phyloP scores from a whole-genome alignment of 768 basidiomycete genomes.

The Podaxis mareebaensis region DNA sequence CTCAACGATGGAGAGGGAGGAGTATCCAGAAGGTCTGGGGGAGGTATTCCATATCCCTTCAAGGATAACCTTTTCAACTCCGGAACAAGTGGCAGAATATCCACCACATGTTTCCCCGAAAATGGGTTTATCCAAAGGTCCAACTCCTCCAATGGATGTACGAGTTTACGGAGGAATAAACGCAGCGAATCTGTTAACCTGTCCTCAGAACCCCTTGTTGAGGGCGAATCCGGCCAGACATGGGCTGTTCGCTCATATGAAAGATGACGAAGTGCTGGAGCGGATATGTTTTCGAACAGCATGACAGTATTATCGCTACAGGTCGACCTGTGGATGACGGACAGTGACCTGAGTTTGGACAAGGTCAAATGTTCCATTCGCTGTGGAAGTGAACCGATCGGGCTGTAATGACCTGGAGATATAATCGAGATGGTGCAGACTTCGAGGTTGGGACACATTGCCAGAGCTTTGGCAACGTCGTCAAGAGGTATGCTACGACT shows the following conservation, averaged over 20 bases:
- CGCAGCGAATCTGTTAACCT: neutral
- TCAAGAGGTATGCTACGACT: neutral
- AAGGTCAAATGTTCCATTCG: neutral
- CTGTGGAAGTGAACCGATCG: neutral
- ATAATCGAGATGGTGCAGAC: neutral
- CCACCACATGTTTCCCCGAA: neutral
- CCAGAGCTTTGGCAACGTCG: neutral
- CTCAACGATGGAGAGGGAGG: neutral
- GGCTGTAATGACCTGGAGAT: neutral
- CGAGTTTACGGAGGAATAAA: neutral
- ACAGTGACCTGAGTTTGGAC: neutral
- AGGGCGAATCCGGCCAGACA: neutral
- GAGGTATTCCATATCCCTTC: neutral
- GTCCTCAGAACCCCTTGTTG: neutral
- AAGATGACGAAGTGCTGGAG: conserved; percentile 7
- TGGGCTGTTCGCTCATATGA: neutral
- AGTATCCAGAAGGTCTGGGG: neutral
- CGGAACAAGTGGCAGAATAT: neutral
- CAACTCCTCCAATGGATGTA: conserved; percentile 3
- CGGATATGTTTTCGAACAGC: neutral
- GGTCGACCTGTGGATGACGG: neutral
- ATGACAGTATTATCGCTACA: neutral
- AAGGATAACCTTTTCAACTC: conserved; percentile 10
- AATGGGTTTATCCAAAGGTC: neutral
- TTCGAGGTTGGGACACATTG: conserved; percentile 7